Evolutionary conservation across 345 rosid genomes (phyloP).

Genomic region (Anacardium occidentale): DNA sequence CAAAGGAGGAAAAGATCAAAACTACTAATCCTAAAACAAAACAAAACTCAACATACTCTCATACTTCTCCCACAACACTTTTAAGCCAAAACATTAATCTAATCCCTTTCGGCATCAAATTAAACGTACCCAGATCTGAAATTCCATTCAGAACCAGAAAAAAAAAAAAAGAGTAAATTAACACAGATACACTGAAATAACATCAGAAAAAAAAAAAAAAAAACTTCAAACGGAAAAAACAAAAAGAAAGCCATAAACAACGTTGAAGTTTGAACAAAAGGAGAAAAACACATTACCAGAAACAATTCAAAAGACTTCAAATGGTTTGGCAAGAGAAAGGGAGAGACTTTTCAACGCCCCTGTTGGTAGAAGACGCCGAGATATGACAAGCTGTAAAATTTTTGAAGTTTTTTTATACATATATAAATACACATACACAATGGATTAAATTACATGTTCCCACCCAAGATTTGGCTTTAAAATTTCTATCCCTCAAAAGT

Average conservation of each 20-base stretch:
- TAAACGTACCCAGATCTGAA: constrained; percentile 27
- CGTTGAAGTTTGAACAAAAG: neutral
- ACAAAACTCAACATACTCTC: neutral
- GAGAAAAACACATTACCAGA: constrained; percentile 8
- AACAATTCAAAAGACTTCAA: too few species aligned
- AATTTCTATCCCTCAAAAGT: too few species aligned
- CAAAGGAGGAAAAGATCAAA: neutral
- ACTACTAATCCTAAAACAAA: neutral
- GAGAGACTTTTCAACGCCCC: neutral
- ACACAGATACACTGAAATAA: neutral
- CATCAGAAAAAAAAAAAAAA: neutral
- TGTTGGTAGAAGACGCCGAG: constrained; percentile 1
- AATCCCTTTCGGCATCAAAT: constrained; percentile 8
- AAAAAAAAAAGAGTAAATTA: neutral
- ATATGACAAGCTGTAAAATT: neutral
- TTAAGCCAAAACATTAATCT: constrained; percentile 12
- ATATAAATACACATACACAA: too few species aligned
- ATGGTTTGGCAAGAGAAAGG: neutral
- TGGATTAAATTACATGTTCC: too few species aligned
- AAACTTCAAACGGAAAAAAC: neutral
- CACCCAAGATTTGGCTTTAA: too few species aligned
- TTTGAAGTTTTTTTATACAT: too few species aligned
- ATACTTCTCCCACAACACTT: neutral
- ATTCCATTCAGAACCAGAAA: neutral
- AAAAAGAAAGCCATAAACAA: neutral